These are phyloP conservation scores for Penicillium malachiteum DNA, from an alignment of 495 filamentous ascomycete species.

Conservation along the genomic window DNA sequence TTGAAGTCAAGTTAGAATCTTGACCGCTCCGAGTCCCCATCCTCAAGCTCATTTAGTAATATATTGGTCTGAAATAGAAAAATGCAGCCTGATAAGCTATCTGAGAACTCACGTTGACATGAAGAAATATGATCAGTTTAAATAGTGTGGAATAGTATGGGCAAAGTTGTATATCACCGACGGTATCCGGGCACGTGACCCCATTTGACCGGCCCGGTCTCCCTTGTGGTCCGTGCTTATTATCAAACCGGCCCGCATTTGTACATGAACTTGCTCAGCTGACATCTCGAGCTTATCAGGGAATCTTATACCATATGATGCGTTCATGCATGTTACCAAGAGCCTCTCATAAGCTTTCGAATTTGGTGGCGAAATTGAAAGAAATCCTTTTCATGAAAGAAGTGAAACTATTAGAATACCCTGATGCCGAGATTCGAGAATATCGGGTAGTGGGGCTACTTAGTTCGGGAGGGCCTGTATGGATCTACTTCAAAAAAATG, in stretches of 20 bases:
- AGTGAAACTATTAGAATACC: too few relatives aligned
- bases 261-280: too few relatives aligned
- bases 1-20: too few relatives aligned
- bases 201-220: slow-evolving; percentile 6
- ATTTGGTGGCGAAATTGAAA: not conserved
- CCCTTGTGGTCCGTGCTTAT: not conserved
- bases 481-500: not conserved
- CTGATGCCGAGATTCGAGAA: not conserved
- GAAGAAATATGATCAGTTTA: too few relatives aligned
- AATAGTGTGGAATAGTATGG: too few relatives aligned
- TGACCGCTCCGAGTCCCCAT: too few relatives aligned
- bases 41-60: too few relatives aligned
- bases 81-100: too few relatives aligned
- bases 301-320: not conserved
- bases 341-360: not conserved
- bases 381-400: not conserved
- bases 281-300: too few relatives aligned
- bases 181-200: not conserved
- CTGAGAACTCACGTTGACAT: too few relatives aligned
- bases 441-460: slow-evolving; percentile 10
- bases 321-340: not conserved
- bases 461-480: slow-evolving; percentile 5
- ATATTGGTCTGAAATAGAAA: too few relatives aligned
- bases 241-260: slow-evolving; percentile 6
- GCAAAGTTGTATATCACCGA: not conserved